Evolutionary conservation across 768 basidiomycete species (phyloP), one percentile per base, ranked within the genome.

Genomic region (Lactifluus rugatus): DNA sequence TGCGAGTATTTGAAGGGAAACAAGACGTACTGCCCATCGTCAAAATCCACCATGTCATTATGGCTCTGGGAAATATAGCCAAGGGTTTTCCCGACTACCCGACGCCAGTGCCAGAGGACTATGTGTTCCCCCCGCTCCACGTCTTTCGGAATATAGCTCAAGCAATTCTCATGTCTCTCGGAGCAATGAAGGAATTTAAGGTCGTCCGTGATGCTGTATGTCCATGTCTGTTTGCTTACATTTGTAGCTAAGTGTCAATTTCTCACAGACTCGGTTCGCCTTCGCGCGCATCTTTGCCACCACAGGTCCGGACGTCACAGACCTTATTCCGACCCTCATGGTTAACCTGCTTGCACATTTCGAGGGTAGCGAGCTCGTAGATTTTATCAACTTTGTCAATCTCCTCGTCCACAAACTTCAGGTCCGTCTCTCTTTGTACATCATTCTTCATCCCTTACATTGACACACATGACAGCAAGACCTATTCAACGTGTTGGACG

Each of bases 71-170:
- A 13, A 92, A 89, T 65, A 82, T 97, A 55, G 89, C 93, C 36
- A 96, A 96, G 72, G 96, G 96, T 13, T 98, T 97, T 72, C 96
- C 96, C 0, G 92, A 93, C 68, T 87, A 87, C 66, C 88, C 90
- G 44, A 81, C 79, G 16, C 78, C 82, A 1, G 73, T 84, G 1
- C 81, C 83, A 0, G 78, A 80, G 64, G 82, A 81, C 32, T 86
- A 85, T 64, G 77, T 82, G 9, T 73, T 83, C 19, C 88, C 92
- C 0, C 82, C 84, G 1, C 70, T 91, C 54, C 81, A 85, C 51
- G 82, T 91, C 14, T 96, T 98, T 72, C 78, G 81, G 58, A 83
- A 89, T 69, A 82, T 90, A 66, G 89, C 91, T 0, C 88, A 94
- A 68, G 86, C 85, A 1, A 87, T 97, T 58, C 72, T 98, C 47